Evolutionary conservation across 108 stramenopile genomes (phyloP).

Genomic region (Aureococcus anophagefferens): DNA sequence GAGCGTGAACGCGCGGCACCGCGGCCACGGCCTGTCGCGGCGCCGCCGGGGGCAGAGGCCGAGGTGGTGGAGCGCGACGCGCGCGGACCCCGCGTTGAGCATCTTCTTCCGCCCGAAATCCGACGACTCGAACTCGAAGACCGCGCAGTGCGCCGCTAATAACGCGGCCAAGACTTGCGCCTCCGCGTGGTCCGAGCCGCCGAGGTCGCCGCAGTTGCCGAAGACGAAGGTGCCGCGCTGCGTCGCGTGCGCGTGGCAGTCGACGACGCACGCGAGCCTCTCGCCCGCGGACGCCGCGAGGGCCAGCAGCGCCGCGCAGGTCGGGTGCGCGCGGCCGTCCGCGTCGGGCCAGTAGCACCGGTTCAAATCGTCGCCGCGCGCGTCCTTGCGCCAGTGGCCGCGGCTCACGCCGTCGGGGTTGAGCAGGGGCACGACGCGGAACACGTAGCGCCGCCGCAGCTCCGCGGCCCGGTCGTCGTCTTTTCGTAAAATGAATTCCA

Average conservation of each 20-base stretch:
- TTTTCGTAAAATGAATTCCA: slow-evolving; percentile 29
- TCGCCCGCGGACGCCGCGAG: background rate
- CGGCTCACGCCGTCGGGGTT: slow-evolving; percentile 54
- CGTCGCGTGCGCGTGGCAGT: slow-evolving; percentile 52
- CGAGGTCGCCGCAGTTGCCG: background rate
- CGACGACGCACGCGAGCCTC: slow-evolving; percentile 32
- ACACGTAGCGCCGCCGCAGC: slow-evolving; percentile 37
- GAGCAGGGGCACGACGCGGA: slow-evolving; percentile 47
- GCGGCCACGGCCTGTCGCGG: too few relatives aligned
- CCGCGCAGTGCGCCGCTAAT: too few relatives aligned
- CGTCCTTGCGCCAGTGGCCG: slow-evolving; percentile 54
- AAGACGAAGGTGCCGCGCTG: slow-evolving; percentile 20
- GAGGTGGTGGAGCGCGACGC: too few relatives aligned
- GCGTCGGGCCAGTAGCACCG: slow-evolving; percentile 32
- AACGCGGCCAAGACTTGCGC: too few relatives aligned
- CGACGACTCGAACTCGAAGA: too few relatives aligned
- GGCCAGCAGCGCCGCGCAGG: background rate
- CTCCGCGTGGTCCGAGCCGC: too few relatives aligned
- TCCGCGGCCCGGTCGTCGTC: slow-evolving; percentile 28
- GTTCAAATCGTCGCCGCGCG: slow-evolving; percentile 48
- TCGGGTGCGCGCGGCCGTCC: background rate
- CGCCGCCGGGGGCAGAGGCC: too few relatives aligned
- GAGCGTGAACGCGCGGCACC: too few relatives aligned
- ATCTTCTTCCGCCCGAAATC: too few relatives aligned
- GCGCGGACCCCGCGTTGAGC: too few relatives aligned